phyloP scores from a whole-genome alignment of 2,329 filamentous ascomycete species.

The Talaromyces sp. region DNA sequence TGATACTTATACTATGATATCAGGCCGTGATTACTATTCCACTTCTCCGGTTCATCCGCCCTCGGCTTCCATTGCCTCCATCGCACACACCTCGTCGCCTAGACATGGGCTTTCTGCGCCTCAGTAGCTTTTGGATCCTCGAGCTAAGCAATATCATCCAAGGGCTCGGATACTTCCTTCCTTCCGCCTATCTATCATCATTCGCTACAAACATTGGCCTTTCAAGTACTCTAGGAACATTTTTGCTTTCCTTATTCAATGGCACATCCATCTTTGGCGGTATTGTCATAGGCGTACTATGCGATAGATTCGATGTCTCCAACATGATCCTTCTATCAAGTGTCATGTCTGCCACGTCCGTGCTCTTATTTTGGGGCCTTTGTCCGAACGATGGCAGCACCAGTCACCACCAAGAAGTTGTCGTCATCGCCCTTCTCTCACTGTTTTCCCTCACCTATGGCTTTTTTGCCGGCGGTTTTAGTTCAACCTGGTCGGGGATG shows the following conservation, averaged over 20 bases:
- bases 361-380: conserved; percentile 60
- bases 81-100: conserved; percentile 6
- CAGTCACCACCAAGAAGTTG: not conserved
- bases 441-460: conserved; percentile 61
- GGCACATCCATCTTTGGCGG: conserved; percentile 28
- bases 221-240: conserved; percentile 19
- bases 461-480: conserved; percentile 62
- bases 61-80: conserved; percentile 25
- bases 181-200: conserved; percentile 34
- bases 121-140: conserved; percentile 42
- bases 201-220: conserved; percentile 28
- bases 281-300: conserved; percentile 26
- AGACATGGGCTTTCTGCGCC: conserved; percentile 31
- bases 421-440: conserved; percentile 44
- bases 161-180: conserved; percentile 35
- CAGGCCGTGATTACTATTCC: conserved; percentile 28
- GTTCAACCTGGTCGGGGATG: conserved; percentile 56
- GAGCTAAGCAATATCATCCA: conserved; percentile 39
- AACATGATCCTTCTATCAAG: conserved; percentile 46
- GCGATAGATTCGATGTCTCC: conserved; percentile 25
- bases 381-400: conserved; percentile 23
- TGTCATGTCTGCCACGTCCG: conserved; percentile 51
- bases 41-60: conserved; percentile 37
- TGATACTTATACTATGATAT: not conserved
- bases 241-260: conserved; percentile 29